Percentiles rank a stretch among this genome's conserved stretches.
Conservation (phyloP, 306 rosid species). For the Malus asiatica region DNA sequence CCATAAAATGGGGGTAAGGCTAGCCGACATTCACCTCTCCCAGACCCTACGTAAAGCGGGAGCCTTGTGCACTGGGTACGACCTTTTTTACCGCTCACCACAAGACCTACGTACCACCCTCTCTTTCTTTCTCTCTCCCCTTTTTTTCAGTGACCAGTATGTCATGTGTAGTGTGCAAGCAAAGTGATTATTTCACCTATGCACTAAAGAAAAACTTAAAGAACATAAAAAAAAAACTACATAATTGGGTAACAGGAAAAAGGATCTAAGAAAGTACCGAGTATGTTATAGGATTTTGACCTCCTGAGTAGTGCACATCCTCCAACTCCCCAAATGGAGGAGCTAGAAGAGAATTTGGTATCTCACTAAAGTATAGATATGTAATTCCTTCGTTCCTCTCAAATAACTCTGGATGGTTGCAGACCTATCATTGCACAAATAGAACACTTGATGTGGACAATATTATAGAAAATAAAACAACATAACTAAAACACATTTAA, state of each 20-base stretch:
- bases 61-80: no score
- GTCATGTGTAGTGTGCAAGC: background rate
- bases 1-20: no score
- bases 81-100: background rate
- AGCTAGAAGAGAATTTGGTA: slow-evolving; percentile 78
- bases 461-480: background rate
- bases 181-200: background rate
- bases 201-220: background rate
- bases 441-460: slow-evolving; percentile 15
- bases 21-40: no score
- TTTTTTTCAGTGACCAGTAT: background rate
- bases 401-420: slow-evolving; percentile 97
- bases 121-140: background rate
- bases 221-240: background rate
- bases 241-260: background rate
- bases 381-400: slow-evolving; percentile 97
- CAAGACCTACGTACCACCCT: background rate
- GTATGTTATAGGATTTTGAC: slow-evolving; percentile 71
- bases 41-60: no score
- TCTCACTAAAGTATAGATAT: slow-evolving; percentile 66
- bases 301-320: slow-evolving; percentile 83
- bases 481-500: background rate
- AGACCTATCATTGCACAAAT: slow-evolving; percentile 55
- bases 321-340: slow-evolving; percentile 97
- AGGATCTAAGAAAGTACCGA: slow-evolving; percentile 44